A percentile compares a stretch with the other conserved stretches of the same genome.
Evolutionary conservation across 371 early-diverging fungal genomes (phyloP).

Genomic region (Rhizopus delemar): DNA sequence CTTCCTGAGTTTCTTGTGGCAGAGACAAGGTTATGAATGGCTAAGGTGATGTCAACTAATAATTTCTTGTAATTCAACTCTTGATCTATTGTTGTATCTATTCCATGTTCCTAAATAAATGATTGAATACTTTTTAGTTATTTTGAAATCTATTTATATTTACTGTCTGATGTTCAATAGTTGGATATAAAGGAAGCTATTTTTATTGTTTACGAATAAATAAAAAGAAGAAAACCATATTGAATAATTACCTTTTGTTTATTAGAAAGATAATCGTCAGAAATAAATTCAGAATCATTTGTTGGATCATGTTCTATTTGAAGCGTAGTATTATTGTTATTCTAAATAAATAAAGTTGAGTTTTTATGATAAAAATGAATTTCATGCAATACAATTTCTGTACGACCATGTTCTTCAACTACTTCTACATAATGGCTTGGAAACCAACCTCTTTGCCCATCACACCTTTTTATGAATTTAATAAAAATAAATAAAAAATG

Average conservation of each 20-base stretch:
- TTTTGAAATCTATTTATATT: no score
- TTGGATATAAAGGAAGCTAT: no score
- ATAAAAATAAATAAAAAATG: background rate
- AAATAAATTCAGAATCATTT: no score
- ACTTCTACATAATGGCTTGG: conserved; percentile 77
- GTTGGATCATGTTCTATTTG: no score
- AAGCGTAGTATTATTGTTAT: background rate
- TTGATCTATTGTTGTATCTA: no score
- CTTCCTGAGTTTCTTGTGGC: conserved; percentile 55
- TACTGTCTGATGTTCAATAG: no score
- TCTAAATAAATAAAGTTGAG: background rate
- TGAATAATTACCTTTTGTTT: no score
- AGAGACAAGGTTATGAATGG: conserved; percentile 65
- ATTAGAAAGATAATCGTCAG: no score
- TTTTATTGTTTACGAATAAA: no score
- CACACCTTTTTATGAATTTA: conserved; percentile 37
- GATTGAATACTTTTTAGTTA: background rate
- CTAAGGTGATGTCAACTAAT: conserved; percentile 60
- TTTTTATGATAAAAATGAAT: no score
- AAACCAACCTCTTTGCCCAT: conserved; percentile 81
- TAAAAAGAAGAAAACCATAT: no score
- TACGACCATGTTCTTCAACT: conserved; percentile 20
- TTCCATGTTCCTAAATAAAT: background rate
- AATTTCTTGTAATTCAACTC: conserved; percentile 61
- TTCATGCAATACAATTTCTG: background rate